phyloP scores from a whole-genome alignment of 2,329 filamentous ascomycete genomes.

The Trichophyton mentagrophytes region DNA sequence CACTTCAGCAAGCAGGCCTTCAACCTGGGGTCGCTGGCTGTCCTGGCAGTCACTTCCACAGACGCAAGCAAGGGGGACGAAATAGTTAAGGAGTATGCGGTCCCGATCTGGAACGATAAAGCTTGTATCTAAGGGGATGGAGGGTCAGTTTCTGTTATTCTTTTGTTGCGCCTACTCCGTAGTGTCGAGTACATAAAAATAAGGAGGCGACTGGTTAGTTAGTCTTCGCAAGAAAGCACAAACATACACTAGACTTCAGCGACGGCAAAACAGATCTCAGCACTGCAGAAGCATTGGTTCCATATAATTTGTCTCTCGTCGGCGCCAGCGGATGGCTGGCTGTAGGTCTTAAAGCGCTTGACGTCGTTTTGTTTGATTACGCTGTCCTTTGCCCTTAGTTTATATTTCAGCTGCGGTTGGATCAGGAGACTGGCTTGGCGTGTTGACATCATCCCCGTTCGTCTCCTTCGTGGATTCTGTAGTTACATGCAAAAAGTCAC shows the following conservation, averaged over 20 bases:
- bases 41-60: background rate
- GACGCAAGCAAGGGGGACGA: background rate
- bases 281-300: background rate
- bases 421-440: conserved; percentile 1
- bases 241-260: background rate
- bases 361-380: background rate
- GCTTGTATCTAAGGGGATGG: background rate
- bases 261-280: background rate
- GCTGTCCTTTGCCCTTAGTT: background rate
- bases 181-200: background rate
- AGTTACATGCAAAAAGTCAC: background rate
- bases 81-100: background rate
- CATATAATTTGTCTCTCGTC: background rate
- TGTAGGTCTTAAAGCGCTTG: background rate
- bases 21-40: background rate
- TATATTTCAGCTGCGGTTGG: background rate
- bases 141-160: background rate
- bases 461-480: too few relatives aligned
- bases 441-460: background rate
- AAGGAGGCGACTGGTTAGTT: background rate
- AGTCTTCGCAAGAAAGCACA: background rate
- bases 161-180: background rate
- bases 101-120: background rate
- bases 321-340: background rate
- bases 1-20: background rate